Evolutionary conservation across 2,329 filamentous ascomycete species (phyloP).

Genomic region (Fusarium veterinarium): DNA sequence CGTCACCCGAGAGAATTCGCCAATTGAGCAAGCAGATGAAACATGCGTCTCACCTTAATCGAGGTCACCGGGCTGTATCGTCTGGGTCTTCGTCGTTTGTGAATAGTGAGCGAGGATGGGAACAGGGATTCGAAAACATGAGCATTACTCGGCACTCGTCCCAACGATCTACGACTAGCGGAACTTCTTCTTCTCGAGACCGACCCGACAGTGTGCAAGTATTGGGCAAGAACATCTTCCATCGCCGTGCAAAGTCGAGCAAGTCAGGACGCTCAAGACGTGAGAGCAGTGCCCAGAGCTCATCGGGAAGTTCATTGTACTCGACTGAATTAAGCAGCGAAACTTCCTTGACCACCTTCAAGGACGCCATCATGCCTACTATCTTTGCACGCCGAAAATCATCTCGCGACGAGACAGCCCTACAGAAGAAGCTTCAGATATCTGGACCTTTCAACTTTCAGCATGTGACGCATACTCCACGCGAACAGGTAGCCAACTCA

Average conservation of each 20-base stretch:
- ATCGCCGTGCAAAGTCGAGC: slow-evolving; percentile 61
- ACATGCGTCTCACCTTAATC: slow-evolving; percentile 58
- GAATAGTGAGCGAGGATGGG: slow-evolving; percentile 60
- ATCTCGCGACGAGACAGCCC: slow-evolving; percentile 49
- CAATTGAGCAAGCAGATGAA: slow-evolving; percentile 70
- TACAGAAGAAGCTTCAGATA: slow-evolving; percentile 62
- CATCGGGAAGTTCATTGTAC: slow-evolving; percentile 61
- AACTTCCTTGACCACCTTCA: slow-evolving; percentile 47
- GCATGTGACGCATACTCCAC: slow-evolving; percentile 69
- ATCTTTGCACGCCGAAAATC: slow-evolving; percentile 64
- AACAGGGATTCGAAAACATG: slow-evolving; percentile 60
- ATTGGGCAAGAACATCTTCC: slow-evolving; percentile 70
- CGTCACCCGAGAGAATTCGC: slow-evolving; percentile 69
- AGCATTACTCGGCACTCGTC: slow-evolving; percentile 68
- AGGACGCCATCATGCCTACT: slow-evolving; percentile 61
- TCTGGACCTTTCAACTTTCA: slow-evolving; percentile 75
- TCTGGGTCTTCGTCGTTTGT: slow-evolving; percentile 67
- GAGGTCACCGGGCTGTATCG: slow-evolving; percentile 56
- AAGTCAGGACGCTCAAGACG: slow-evolving; percentile 53
- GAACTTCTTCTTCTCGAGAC: slow-evolving; percentile 63
- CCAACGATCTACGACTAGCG: slow-evolving; percentile 64
- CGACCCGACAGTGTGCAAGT: slow-evolving; percentile 69
- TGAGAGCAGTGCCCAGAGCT: slow-evolving; percentile 61
- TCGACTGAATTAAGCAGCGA: slow-evolving; percentile 57
- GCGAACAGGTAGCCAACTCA: slow-evolving; percentile 58